Conservation (phyloP, 2,329 filamentous ascomycete species). For the Geoglossum cookeanum region DNA sequence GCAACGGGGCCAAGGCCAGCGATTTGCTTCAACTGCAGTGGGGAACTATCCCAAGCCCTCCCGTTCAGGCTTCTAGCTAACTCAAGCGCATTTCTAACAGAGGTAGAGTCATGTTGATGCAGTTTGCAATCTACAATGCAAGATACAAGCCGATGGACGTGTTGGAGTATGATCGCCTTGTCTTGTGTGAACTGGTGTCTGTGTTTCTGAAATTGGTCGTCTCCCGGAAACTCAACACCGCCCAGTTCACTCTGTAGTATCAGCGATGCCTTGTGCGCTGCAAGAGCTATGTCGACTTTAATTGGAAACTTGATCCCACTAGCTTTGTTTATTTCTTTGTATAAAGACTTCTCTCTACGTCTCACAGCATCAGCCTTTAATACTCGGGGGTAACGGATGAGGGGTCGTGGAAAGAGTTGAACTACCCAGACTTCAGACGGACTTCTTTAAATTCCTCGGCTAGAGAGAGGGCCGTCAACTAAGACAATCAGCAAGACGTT, state of each 20-base stretch:
- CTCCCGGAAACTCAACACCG: constrained; percentile 39
- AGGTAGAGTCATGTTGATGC: constrained; percentile 40
- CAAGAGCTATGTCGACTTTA: constrained; percentile 43
- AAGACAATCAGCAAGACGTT: constrained; percentile 10
- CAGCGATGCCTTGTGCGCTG: constrained; percentile 57
- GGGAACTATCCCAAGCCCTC: constrained; percentile 62
- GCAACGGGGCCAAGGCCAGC: constrained; percentile 56
- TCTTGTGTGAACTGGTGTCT: constrained; percentile 40
- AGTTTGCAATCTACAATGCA: constrained; percentile 62
- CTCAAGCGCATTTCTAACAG: constrained; percentile 51
- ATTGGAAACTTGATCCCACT: constrained; percentile 51
- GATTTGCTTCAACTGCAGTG: constrained; percentile 67
- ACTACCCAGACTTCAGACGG: constrained; percentile 39
- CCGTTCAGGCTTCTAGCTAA: constrained; percentile 60
- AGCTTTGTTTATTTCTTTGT: constrained; percentile 53
- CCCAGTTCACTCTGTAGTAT: constrained; percentile 61
- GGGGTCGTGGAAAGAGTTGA: neutral
- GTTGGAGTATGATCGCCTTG: constrained; percentile 44
- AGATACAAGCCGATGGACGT: constrained; percentile 48
- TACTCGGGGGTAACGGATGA: too few relatives aligned
- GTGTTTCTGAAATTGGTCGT: constrained; percentile 36
- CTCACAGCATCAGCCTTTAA: neutral
- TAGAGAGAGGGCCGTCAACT: constrained; percentile 48
- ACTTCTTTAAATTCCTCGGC: constrained; percentile 56
- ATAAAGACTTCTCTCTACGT: constrained; percentile 39